Base-by-base conservation (phyloP, 192 early-diverging fungal genomes). In the Backusella tarrabulga region DNA sequence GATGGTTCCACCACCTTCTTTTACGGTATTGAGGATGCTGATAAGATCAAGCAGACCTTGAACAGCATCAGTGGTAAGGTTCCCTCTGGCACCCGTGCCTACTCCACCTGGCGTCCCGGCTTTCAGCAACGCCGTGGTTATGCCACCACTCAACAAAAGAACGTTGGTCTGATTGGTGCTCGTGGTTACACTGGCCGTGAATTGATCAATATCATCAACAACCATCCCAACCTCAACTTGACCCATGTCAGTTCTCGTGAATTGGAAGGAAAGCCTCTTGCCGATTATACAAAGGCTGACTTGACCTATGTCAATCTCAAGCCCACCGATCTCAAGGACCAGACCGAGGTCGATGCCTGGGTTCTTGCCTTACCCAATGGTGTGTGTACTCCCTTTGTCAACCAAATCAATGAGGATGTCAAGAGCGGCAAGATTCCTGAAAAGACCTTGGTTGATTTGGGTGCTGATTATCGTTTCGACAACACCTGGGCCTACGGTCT, bases 101-200 rank as follows among this genome's bases (percentile, higher is more conserved):
- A 88, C 79, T 90, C 92, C 6, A 91, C 93, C 2, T 80, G 79
- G 63, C 71, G 81, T 36, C 71, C 76, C 68, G 67, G 12, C 6
- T 50, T 50, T 50, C 19, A 26, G n/a, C 34, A 72, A 56, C 91
- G 89, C 38, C 92, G 92, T 76, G 81, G 86, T 68, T 95, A 90
- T 83, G 83, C 88, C 50, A 71, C 67, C 19, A 69, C 82, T 21
- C 42, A 34, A 8, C 29, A 76, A 19, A 79, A 85, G 79, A 87
- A 86, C 66, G 90, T 99, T 44, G 97, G 97, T 34, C 87, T 99
- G 36, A 97, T 99, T 75, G 98, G 98, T 44, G 98, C 98, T 34
- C 95, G 98, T 72, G 98, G 98, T 26, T 96, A 93, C 82, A 99
- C 98, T 26, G 98, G 98, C 9, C 93, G 92, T 69, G 97, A 99